Evolutionary conservation across 1,284 basidiomycete genomes (phyloP).

Genomic region (Pseudozyma sp.): DNA sequence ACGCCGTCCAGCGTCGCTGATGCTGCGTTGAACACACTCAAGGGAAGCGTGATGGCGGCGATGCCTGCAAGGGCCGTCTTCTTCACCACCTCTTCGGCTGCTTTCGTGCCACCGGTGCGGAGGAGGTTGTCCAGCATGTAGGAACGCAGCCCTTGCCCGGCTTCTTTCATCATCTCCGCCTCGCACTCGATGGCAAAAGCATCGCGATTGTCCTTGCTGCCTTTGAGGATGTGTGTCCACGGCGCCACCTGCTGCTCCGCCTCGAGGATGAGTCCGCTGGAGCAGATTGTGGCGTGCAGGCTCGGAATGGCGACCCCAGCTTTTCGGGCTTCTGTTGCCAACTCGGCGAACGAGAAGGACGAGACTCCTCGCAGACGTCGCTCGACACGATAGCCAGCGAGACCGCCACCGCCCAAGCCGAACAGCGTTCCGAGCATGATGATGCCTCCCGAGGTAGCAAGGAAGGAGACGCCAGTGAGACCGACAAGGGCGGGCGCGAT

Average conservation of each 20-base stretch:
- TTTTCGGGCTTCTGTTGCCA: conserved; percentile 43
- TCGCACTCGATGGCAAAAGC: conserved; percentile 58
- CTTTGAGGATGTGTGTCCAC: conserved; percentile 47
- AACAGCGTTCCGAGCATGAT: conserved; percentile 63
- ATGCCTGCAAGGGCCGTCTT: conserved; percentile 73
- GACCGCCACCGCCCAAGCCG: conserved; percentile 60
- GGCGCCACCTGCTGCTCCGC: conserved; percentile 44
- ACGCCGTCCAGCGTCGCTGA: conserved; percentile 68
- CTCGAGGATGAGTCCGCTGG: conserved; percentile 56
- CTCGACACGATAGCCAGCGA: conserved; percentile 61
- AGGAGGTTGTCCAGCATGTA: conserved; percentile 57
- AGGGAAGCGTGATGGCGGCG: conserved; percentile 72
- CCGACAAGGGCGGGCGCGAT: conserved; percentile 61
- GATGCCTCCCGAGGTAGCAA: conserved; percentile 60
- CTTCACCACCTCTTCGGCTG: conserved; percentile 71
- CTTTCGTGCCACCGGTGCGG: conserved; percentile 51
- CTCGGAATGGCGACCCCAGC: conserved; percentile 58
- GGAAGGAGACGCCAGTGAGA: conserved; percentile 57
- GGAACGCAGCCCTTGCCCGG: conserved; percentile 49
- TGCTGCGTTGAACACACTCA: conserved; percentile 69
- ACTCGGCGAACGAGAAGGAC: conserved; percentile 50
- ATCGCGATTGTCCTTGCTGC: conserved; percentile 52
- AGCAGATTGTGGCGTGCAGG: conserved; percentile 61
- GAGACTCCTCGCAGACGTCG: conserved; percentile 55
- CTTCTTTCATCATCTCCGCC: conserved; percentile 54